Base-by-base conservation (phyloP, 2,329 filamentous ascomycete species). In the Lojkania enalia region DNA sequence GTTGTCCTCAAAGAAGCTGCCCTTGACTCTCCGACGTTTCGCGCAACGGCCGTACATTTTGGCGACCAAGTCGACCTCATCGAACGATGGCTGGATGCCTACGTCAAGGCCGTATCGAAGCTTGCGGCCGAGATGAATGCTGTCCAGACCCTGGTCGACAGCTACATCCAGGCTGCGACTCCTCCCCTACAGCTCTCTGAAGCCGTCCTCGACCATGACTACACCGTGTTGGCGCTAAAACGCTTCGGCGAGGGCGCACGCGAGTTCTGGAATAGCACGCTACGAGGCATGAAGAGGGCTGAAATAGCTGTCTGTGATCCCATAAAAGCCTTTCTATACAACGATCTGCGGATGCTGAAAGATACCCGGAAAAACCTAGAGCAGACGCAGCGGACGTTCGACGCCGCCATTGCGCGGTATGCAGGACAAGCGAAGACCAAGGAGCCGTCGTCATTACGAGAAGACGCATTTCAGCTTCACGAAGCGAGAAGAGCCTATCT, bases 401-500 rank as follows among this genome's bases (percentile, higher is more conserved):
- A 99, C 67, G 80, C 81, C 42, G 83, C 88, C 2, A 80, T 96
- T 46, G 82, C 88, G 16, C 84, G 91, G 46, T 97, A 95, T 64
- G 81, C 90, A 4, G 77, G 81, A 2, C 90, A 96, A 70, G 87
- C 85, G 54, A 97, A 96, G 75, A 86, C 89, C 4, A 99, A 97
- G 71, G 94, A 99, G 70, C 83, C 92, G 0, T 96, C 90, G 0
- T 83, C 90, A 1, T 76, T 99, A 44, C 82, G 94, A 48, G 94
- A 99, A 69, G 94, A 99, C 71, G 94, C 94, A 0, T 99, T 99
- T 62, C 86, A 94, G 65, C 83, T 97, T 27, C 94, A 96, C 66
- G 94, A 97, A 74, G 88, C 89, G 18, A 83, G 92, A 46, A 95
- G 94, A 63, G 82, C 85, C 21, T 99, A 99, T 67, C 77, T 97